Evolutionary conservation across 176 grass and related monocot genomes (phyloP).

Genomic region (Cenchrus purpureus): DNA sequence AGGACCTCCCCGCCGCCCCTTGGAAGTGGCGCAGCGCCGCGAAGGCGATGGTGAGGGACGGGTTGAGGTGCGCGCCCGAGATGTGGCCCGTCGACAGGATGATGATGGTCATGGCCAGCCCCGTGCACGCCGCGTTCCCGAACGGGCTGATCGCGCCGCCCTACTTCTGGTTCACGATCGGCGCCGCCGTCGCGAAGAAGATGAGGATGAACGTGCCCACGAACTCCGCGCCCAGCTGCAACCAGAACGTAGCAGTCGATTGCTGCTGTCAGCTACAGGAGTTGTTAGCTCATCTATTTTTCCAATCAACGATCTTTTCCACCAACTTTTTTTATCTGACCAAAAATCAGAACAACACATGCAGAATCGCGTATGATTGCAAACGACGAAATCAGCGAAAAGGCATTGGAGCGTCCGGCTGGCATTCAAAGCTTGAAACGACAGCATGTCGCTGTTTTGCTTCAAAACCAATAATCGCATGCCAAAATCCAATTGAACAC

Average conservation of each 20-base stretch:
- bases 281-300: not conserved
- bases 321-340: no score
- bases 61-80: conserved; percentile 92
- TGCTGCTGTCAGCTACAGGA: not conserved
- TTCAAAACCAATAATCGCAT: not conserved
- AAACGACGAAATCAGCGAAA: not conserved
- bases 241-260: not conserved
- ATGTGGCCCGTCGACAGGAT: conserved; percentile 99
- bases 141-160: conserved; percentile 78
- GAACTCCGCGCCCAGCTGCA: conserved; percentile 90
- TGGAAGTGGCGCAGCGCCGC: conserved; percentile 88
- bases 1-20: no score
- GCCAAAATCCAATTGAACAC: not conserved
- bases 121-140: conserved; percentile 87
- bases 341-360: not conserved
- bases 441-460: not conserved
- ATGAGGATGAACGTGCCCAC: conserved; percentile 98
- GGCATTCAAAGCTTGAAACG: not conserved
- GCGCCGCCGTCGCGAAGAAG: conserved; percentile 96
- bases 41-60: conserved; percentile 94
- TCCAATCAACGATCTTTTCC: not conserved
- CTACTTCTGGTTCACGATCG: conserved; percentile 99
- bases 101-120: conserved; percentile 75
- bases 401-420: no score
- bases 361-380: not conserved